Base-by-base conservation (phyloP, 108 stramenopile species). In the Nitzschia sp. region DNA sequence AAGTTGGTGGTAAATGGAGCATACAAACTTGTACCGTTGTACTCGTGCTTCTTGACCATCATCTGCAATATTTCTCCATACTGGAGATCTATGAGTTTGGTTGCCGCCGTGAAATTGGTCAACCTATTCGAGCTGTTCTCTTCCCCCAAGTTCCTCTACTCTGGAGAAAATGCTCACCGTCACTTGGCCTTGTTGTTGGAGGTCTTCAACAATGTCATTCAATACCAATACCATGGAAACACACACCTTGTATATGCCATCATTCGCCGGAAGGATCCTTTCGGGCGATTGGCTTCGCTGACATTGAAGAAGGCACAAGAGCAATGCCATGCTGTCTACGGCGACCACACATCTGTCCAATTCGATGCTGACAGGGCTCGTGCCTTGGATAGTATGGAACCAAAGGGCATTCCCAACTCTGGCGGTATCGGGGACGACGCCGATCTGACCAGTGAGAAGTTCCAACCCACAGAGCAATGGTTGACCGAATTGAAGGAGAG, bases 141-240 rank as follows among this genome's bases (percentile, higher is more conserved):
- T 6, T 85, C 91, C 37, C 96, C 94, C 7, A 89, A 91, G 71
- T 95, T 91, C 58, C 64, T 98, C 41, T 95, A 91, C 66, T 83
- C 79, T 3, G 84, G 88, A n/a, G 94, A 97, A 54, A 84, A 84
- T 44, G 97, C 95, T 17, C 84, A 97, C 70, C 79, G 78, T 17
- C 92, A 97, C 64, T 76, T 98, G 57, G 92, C 90, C 0, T 78
- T 96, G 17, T 73, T 99, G 24, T 71, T 98, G 51, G 96, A 98
- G 80, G 82, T 96, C 52, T 97, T 98, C 80, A 97, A 97, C 84
- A 99, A 99, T 64, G 86, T 98, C 41, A 85, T 98, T 57, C 98
- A 99, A 76, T 99, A 99, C 55, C 98, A 99, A 78, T 99, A 93
- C 71, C 85, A 81, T 21, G 97, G 97, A 29, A 98, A 99, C 74